Evolutionary conservation across 2,329 filamentous ascomycete genomes (phyloP), one percentile per base, ranked within the genome.

Genomic region (Botrytis aclada): DNA sequence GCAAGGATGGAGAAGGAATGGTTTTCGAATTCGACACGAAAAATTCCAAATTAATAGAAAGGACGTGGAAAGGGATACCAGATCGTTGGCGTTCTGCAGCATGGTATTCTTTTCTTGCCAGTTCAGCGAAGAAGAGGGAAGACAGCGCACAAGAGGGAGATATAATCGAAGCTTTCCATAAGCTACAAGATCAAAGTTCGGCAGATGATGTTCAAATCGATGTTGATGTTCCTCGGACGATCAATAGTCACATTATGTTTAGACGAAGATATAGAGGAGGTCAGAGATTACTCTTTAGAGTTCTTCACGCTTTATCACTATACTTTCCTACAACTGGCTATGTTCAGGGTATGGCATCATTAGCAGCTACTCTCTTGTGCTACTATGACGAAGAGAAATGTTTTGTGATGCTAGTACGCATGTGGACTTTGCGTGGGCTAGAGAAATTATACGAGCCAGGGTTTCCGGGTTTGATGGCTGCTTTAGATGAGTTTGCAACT

Each of bases 171-270:
- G 85, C 88, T 43, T 97, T 94, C 80, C 88, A 93, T 80, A 87
- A 89, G 61, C 87, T 97, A 41, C 91, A 97, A 79, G 85, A 89
- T 25, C 84, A 90, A 74, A 89, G 89, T 71, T 97, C 93, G 4
- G 90, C 94, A 0, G 96, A 99, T 80, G 96, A 99, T 81, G 90
- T 95, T 34, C 96, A 99, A 83, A 99, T 99, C 78, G 96, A 99
- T 81, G 89, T 98, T 61, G 96, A 99, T 81, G 96, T 99, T 29
- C 96, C 96, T 0, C 88, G 96, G 71, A 98, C 96, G 7, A 97
- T 99, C 81, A 97, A 90, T 81, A 90, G 93, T 75, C 96, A 99
- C 83, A 95, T 99, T 82, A 98, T 99, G 95, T 99, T 99, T 81
- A 90, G 96, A 63, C 88, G 90, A 75, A 88, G 96, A 69, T 99